Evolutionary conservation across 1,284 basidiomycete species (phyloP).

Genomic region (Boletus semigastroideus): DNA sequence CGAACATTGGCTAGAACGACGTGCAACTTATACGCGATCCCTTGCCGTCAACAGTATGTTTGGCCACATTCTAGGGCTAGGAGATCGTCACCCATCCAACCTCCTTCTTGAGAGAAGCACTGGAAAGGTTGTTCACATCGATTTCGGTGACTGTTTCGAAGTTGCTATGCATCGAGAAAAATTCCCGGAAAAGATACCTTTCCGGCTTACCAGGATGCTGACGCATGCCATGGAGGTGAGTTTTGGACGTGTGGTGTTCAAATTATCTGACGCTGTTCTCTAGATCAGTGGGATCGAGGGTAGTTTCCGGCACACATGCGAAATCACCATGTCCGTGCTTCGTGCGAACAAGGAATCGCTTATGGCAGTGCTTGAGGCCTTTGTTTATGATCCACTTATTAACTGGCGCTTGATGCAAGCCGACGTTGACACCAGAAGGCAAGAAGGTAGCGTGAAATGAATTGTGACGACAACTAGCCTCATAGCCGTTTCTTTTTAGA

Average conservation of each 20-base stretch:
- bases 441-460: slow-evolving; percentile 48
- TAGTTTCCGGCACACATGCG: slow-evolving; percentile 94
- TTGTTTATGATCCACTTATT: slow-evolving; percentile 88
- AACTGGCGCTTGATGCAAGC: slow-evolving; percentile 86
- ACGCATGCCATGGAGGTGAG: slow-evolving; percentile 98
- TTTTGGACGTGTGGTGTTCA: neutral
- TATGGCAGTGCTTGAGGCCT: slow-evolving; percentile 96
- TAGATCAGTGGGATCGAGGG: slow-evolving; percentile 97
- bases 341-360: slow-evolving; percentile 97
- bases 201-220: slow-evolving; percentile 97
- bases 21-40: slow-evolving; percentile 95
- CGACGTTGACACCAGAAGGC: slow-evolving; percentile 60
- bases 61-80: slow-evolving; percentile 95
- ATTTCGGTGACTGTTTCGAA: slow-evolving; percentile 96
- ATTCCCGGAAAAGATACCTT: slow-evolving; percentile 98
- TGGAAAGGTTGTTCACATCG: slow-evolving; percentile 96
- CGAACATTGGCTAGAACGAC: slow-evolving; percentile 96
- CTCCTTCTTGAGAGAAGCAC: slow-evolving; percentile 89
- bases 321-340: slow-evolving; percentile 96
- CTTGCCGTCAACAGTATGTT: slow-evolving; percentile 97
- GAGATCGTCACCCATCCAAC: slow-evolving; percentile 99
- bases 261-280: slow-evolving; percentile 13
- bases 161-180: slow-evolving; percentile 96
- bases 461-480: neutral
- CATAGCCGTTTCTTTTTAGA: slow-evolving; percentile 26